Conservation (phyloP, 1,139 yeast species). For the Kodamaea ohmeri region DNA sequence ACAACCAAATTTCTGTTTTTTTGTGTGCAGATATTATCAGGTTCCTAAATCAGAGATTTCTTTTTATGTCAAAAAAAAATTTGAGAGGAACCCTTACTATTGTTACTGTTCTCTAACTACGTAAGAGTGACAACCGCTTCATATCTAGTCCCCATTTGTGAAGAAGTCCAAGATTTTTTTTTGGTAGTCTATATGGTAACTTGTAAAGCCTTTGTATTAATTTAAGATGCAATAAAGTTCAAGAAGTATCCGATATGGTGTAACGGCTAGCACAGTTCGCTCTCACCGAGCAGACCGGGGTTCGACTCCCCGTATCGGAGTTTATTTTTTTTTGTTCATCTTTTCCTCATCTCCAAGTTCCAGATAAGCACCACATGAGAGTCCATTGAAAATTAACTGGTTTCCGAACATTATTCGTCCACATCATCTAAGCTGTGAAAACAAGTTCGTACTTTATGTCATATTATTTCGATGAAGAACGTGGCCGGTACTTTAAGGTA, state of each 20-base stretch:
- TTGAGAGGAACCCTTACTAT: too few species aligned
- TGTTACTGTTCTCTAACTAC: too few species aligned
- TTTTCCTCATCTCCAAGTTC: neutral
- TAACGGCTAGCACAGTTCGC: constrained; percentile 79
- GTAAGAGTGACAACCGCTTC: too few species aligned
- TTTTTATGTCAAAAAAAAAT: too few species aligned
- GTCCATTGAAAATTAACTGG: neutral
- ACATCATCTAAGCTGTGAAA: neutral
- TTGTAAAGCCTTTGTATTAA: neutral
- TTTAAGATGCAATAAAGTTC: neutral
- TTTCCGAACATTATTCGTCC: neutral
- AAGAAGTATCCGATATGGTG: constrained; percentile 51
- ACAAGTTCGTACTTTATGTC: constrained; percentile 7
- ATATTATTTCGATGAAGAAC: constrained; percentile 42
- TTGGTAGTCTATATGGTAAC: neutral
- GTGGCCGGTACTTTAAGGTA: constrained; percentile 45
- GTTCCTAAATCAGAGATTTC: neutral
- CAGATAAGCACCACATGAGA: neutral
- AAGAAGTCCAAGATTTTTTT: too few species aligned
- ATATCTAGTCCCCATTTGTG: too few species aligned
- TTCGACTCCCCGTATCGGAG: constrained; percentile 81
- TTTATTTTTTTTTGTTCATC: constrained; percentile 19
- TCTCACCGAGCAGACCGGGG: constrained; percentile 81
- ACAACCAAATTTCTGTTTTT: constrained; percentile 29
- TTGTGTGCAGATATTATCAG: neutral